Base-by-base conservation (phyloP, 306 rosid genomes). In the Biancaea sappan region DNA sequence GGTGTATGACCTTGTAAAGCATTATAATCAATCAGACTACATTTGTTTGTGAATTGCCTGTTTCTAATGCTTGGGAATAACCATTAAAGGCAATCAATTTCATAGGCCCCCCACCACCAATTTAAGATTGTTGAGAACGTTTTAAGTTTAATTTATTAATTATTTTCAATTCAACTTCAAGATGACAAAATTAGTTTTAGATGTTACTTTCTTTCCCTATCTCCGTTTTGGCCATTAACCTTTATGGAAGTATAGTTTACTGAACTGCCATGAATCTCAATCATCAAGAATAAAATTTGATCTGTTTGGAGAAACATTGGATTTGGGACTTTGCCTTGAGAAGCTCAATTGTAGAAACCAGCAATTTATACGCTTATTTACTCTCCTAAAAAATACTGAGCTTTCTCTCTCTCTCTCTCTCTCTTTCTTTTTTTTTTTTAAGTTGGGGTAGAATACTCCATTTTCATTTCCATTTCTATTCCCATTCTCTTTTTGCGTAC, bases 21-120 rank as follows among this genome's bases (percentile, higher is more conserved):
- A 54, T 74, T 48, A 44, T 51, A 47, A 63, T 50, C 40, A 57
- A 26, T 65, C 11, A 66, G 62, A 62, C 63, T 46, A 15, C 25
- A 57, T 44, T 37, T 5, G 3, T 11, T 11, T 32, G 15, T n/a
- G 43, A 69, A 24, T 58, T 58, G 51, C 56, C 66, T 58, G n/a
- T 47, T 66, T 66, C 26, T 63, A 21, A 28, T 66, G 67, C 29
- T 56, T 11, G 40, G 58, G 60, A 48, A 14, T 58, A 31, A 44
- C 47, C 48, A 29, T 77, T 8, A 48, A 65, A 48, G 70, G 70
- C 41, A 58, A 16, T 43, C 32, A 10, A 24, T 21, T 9, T 63
- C 15, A 37, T 34, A 28, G 47, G 48, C 22, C 67, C 29, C n/a
- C n/a, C n/a, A n/a, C n/a, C n/a, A n/a, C n/a, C n/a, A n/a, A 25